These are phyloP conservation scores for Periconia sp. DNA, from an alignment of 2,329 filamentous ascomycete species.

Conservation along the genomic window DNA sequence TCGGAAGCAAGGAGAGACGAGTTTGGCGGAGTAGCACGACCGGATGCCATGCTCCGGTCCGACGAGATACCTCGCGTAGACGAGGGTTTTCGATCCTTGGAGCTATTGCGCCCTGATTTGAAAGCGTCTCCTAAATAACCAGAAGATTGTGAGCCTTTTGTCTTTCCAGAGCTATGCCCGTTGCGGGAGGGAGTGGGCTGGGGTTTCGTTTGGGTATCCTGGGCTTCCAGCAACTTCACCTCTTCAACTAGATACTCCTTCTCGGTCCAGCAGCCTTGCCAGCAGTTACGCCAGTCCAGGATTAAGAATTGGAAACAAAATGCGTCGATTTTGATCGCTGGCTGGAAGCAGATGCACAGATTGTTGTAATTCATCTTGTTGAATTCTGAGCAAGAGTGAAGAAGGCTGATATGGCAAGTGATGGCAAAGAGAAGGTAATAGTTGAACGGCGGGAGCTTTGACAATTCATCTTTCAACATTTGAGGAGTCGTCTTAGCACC, in stretches of 20 bases:
- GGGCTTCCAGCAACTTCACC: slow-evolving; percentile 34
- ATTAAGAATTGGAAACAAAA: slow-evolving; percentile 96
- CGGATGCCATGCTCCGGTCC: slow-evolving; percentile 33
- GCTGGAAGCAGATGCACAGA: slow-evolving; percentile 95
- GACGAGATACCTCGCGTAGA: slow-evolving; percentile 36
- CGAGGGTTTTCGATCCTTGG: slow-evolving; percentile 36
- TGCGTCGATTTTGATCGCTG: slow-evolving; percentile 93
- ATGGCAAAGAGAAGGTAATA: slow-evolving; percentile 98
- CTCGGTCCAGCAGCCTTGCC: slow-evolving; percentile 95
- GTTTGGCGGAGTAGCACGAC: slow-evolving; percentile 39
- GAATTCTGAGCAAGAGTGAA: slow-evolving; percentile 89
- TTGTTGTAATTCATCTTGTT: slow-evolving; percentile 99
- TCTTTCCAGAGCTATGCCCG: slow-evolving; percentile 30
- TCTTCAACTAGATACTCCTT: slow-evolving; percentile 63
- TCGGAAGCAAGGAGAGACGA: slow-evolving; percentile 29
- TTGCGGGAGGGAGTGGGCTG: slow-evolving; percentile 30
- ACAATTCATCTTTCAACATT: slow-evolving; percentile 86
- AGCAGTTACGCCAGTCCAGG: slow-evolving; percentile 94
- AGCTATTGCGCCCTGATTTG: slow-evolving; percentile 37
- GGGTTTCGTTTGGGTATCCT: slow-evolving; percentile 21
- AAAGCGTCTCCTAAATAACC: slow-evolving; percentile 29
- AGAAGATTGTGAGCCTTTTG: slow-evolving; percentile 33
- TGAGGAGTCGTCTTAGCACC: slow-evolving; percentile 82
- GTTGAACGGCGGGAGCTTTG: slow-evolving; percentile 93
- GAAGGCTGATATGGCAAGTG: slow-evolving; percentile 90